phyloP scores from a whole-genome alignment of 1,284 basidiomycete species.

The Papiliotrema flavescens region DNA sequence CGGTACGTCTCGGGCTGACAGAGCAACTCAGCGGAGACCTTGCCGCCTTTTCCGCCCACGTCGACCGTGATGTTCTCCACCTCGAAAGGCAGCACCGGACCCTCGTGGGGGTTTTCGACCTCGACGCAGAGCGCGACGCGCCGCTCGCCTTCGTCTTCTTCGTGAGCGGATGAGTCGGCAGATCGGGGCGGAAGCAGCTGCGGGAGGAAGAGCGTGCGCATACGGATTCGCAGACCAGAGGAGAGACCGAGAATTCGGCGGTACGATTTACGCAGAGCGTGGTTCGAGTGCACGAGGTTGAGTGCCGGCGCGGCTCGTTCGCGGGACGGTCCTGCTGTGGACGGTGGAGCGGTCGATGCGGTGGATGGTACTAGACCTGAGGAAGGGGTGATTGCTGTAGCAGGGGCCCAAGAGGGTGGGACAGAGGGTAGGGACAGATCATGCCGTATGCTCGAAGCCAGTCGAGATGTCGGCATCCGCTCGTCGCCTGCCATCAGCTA shows the following conservation, averaged over 20 bases:
- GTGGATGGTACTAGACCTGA: constrained; percentile 1
- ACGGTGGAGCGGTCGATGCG: constrained; percentile 3
- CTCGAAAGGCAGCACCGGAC: constrained; percentile 54
- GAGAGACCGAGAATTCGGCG: constrained; percentile 71
- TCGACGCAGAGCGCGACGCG: constrained; percentile 82
- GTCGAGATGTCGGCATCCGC: constrained; percentile 30
- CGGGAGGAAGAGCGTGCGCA: constrained; percentile 82
- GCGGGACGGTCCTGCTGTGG: constrained; percentile 16
- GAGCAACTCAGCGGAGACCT: constrained; percentile 52
- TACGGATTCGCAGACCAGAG: constrained; percentile 77
- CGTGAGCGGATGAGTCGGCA: constrained; percentile 52
- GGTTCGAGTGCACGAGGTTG: constrained; percentile 2
- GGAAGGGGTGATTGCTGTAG: constrained; percentile 19
- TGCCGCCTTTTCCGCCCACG: constrained; percentile 70
- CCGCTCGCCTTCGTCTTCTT: constrained; percentile 71
- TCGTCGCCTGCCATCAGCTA: constrained; percentile 12
- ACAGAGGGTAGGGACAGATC: constrained; percentile 23
- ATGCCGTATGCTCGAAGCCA: constrained; percentile 31
- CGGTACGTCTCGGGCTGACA: constrained; percentile 44
- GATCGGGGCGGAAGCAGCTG: constrained; percentile 56
- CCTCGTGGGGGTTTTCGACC: constrained; percentile 58
- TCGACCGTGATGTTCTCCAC: constrained; percentile 68
- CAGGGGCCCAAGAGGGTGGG: constrained; percentile 12
- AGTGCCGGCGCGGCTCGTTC: constrained; percentile 13
- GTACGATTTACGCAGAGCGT: constrained; percentile 76